Evolutionary conservation across 768 basidiomycete species (phyloP).

Genomic region (Suillus luteus): DNA sequence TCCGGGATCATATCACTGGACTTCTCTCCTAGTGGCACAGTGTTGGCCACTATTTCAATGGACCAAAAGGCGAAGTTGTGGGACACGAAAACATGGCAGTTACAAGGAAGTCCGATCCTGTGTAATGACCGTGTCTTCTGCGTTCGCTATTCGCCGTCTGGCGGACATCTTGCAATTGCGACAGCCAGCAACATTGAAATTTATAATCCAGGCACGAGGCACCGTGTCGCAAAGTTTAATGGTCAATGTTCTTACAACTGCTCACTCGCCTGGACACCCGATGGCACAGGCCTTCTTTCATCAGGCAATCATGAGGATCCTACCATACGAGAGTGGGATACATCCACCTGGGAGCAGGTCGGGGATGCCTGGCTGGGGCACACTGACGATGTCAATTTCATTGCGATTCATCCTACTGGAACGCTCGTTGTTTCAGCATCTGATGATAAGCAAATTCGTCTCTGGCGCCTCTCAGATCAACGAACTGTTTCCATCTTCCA

Average conservation of each 20-base stretch:
- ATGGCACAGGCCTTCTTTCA: background rate
- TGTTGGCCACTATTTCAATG: background rate
- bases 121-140: background rate
- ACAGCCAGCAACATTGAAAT: background rate
- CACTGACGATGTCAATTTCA: background rate
- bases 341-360: background rate
- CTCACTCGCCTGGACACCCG: background rate
- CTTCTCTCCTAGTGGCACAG: background rate
- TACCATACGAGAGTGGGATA: background rate
- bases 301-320: background rate
- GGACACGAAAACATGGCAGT: constrained; percentile 1
- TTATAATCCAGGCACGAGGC: background rate
- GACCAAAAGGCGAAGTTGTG: constrained; percentile 2
- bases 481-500: background rate
- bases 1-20: background rate
- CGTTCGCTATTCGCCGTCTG: constrained; percentile 1
- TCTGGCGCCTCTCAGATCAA: background rate
- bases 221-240: background rate
- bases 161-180: background rate
- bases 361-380: background rate
- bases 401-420: background rate
- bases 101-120: background rate
- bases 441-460: background rate
- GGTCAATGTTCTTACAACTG: background rate
- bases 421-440: background rate